These are phyloP conservation scores for Erysimum pusillum DNA, from an alignment of 441 rosid genomes.

Conservation along the genomic window DNA sequence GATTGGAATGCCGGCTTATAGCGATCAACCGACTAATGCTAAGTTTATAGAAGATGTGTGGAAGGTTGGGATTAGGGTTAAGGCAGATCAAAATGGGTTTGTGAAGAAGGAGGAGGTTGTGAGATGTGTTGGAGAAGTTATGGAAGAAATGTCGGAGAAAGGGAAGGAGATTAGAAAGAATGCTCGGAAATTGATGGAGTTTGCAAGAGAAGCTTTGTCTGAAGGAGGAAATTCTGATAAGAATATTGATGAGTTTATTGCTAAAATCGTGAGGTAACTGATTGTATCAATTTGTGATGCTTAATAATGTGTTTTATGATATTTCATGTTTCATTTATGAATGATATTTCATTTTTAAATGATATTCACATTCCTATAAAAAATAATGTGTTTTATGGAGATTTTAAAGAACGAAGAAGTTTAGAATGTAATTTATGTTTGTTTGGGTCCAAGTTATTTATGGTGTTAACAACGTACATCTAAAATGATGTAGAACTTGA, in stretches of 20 bases:
- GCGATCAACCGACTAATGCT: constrained; percentile 59
- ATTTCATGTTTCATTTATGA: too few relatives aligned
- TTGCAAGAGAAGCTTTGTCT: constrained; percentile 43
- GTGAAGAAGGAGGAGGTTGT: constrained; percentile 50
- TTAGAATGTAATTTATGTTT: neutral
- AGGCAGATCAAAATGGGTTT: constrained; percentile 43
- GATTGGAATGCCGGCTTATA: constrained; percentile 63
- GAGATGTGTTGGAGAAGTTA: constrained; percentile 48
- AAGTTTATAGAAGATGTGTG: constrained; percentile 60
- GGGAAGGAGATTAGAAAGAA: constrained; percentile 50
- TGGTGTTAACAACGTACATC: neutral
- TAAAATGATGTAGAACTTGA: neutral
- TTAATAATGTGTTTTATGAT: constrained; percentile 21
- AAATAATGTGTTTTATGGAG: neutral
- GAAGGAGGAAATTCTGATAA: constrained; percentile 53
- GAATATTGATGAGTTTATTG: constrained; percentile 49
- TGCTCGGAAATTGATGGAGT: constrained; percentile 43
- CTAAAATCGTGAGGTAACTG: constrained; percentile 36
- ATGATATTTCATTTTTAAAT: too few relatives aligned
- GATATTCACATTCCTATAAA: too few relatives aligned
- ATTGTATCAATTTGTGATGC: constrained; percentile 8
- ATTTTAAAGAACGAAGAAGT: neutral
- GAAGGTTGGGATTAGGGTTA: constrained; percentile 52
- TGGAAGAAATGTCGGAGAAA: constrained; percentile 50
- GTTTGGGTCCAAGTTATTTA: constrained; percentile 8